These are phyloP conservation scores for Coemansia nantahalensis DNA, from an alignment of 192 early-diverging fungal genomes.

Conservation along the genomic window DNA sequence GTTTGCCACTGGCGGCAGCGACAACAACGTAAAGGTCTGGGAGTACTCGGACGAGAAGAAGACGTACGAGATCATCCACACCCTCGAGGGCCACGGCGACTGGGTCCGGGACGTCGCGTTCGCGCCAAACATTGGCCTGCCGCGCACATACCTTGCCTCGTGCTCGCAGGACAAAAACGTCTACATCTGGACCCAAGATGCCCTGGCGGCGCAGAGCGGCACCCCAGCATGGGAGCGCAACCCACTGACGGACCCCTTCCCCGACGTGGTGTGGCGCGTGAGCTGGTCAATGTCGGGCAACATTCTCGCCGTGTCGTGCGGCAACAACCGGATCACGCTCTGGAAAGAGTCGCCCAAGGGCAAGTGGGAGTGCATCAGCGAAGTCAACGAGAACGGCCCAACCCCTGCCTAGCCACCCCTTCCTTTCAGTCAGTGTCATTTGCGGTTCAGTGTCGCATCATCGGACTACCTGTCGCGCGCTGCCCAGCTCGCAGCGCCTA, in stretches of 20 bases:
- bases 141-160: conserved; percentile 84
- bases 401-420: too few species aligned
- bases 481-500: neutral
- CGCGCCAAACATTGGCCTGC: conserved; percentile 92
- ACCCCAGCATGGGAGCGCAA: conserved; percentile 71
- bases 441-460: too few species aligned
- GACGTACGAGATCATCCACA: conserved; percentile 75
- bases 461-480: neutral
- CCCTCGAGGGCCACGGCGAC: conserved; percentile 88
- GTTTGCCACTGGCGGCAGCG: conserved; percentile 92
- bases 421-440: too few species aligned
- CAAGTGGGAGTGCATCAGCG: conserved; percentile 85
- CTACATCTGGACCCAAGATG: conserved; percentile 91
- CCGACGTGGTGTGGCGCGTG: conserved; percentile 98
- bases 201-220: conserved; percentile 23
- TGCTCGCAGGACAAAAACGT: conserved; percentile 99
- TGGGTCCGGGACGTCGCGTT: conserved; percentile 99
- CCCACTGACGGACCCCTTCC: conserved; percentile 74
- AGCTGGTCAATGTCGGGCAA: conserved; percentile 96
- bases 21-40: conserved; percentile 97
- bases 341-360: conserved; percentile 96
- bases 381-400: conserved; percentile 55
- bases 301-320: conserved; percentile 92
- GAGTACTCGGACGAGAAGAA: conserved; percentile 65
- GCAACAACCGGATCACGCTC: conserved; percentile 94